A percentile compares a stretch with the other conserved stretches of the same genome.
These are phyloP conservation scores for Acrocalymma vagum DNA, from an alignment of 2,329 filamentous ascomycete species.

Conservation along the genomic window DNA sequence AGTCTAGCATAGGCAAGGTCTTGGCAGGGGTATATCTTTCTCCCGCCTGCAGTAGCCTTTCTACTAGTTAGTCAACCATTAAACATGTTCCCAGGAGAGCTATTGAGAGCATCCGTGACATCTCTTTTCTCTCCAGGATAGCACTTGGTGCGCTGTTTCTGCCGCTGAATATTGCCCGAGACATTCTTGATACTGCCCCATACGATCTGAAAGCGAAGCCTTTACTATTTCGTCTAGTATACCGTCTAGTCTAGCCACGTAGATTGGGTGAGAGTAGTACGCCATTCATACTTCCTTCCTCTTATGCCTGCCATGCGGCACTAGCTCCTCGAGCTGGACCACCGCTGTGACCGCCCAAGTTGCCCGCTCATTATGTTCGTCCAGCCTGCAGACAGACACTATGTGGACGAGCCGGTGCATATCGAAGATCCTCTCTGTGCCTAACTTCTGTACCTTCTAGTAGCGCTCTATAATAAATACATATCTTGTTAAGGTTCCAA, in stretches of 20 bases:
- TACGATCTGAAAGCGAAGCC: slow-evolving; percentile 9
- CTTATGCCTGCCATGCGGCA: slow-evolving; percentile 19
- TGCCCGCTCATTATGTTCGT: slow-evolving; percentile 11
- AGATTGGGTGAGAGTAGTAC: slow-evolving; percentile 38
- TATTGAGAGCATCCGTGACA: no score
- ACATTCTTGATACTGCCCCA: slow-evolving; percentile 2
- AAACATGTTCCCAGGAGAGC: no score
- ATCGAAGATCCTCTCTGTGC: slow-evolving; percentile 18
- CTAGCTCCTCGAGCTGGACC: slow-evolving; percentile 25
- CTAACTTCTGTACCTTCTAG: neutral
- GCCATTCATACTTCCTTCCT: slow-evolving; percentile 29
- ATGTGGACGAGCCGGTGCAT: slow-evolving; percentile 45
- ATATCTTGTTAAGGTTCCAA: slow-evolving; percentile 41
- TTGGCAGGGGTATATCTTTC: no score
- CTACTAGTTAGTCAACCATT: no score
- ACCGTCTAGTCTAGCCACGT: slow-evolving; percentile 3
- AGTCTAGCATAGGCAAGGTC: no score
- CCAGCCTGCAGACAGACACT: slow-evolving; percentile 40
- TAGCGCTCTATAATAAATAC: slow-evolving; percentile 32
- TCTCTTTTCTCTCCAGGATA: slow-evolving; percentile 2
- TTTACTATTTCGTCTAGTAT: slow-evolving; percentile 1
- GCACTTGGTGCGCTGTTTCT: slow-evolving; percentile 2
- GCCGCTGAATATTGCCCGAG: slow-evolving; percentile 10
- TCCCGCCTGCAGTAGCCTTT: no score
- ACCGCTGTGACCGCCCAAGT: slow-evolving; percentile 19